These are phyloP conservation scores for Phytophthora tubulina DNA, from an alignment of 352 stramenopile genomes.

Conservation along the genomic window DNA sequence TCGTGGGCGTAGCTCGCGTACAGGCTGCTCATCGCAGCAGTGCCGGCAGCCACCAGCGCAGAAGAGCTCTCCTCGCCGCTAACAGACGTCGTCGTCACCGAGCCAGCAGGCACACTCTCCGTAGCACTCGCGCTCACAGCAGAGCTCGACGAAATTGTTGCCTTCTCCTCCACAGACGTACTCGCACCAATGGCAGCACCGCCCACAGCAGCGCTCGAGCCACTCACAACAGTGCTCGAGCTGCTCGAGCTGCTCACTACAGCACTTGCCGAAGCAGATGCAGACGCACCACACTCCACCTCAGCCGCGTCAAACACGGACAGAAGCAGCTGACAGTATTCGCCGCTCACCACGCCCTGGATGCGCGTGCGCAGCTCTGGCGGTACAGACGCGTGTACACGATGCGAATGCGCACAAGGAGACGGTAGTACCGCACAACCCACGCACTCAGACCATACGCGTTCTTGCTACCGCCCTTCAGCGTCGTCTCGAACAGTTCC, in stretches of 20 bases:
- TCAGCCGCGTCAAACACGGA: constrained; percentile 36
- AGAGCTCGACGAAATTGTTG: constrained; percentile 13
- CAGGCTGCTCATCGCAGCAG: constrained; percentile 17
- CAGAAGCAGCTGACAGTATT: constrained; percentile 36
- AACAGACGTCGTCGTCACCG: constrained; percentile 13
- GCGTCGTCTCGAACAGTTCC: constrained; percentile 50
- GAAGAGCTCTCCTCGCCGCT: constrained; percentile 9
- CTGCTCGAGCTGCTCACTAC: neutral
- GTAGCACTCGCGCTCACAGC: neutral
- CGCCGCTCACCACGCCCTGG: constrained; percentile 34
- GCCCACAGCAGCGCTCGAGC: constrained; percentile 1
- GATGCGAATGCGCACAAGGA: constrained; percentile 47
- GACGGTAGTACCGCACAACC: constrained; percentile 45
- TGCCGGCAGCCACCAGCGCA: constrained; percentile 2
- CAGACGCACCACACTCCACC: constrained; percentile 21
- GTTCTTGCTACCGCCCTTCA: constrained; percentile 48
- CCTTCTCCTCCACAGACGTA: constrained; percentile 28
- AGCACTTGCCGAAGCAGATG: neutral
- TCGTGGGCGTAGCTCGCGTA: constrained; percentile 21
- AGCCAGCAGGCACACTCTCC: constrained; percentile 7
- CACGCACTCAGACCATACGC: constrained; percentile 31
- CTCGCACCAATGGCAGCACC: constrained; percentile 10
- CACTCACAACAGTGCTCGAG: neutral
- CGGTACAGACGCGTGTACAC: constrained; percentile 67
- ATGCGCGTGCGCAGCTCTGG: constrained; percentile 47